These are phyloP conservation scores for Fusarium sp. DNA, from an alignment of 2,329 filamentous ascomycete species.

Conservation along the genomic window DNA sequence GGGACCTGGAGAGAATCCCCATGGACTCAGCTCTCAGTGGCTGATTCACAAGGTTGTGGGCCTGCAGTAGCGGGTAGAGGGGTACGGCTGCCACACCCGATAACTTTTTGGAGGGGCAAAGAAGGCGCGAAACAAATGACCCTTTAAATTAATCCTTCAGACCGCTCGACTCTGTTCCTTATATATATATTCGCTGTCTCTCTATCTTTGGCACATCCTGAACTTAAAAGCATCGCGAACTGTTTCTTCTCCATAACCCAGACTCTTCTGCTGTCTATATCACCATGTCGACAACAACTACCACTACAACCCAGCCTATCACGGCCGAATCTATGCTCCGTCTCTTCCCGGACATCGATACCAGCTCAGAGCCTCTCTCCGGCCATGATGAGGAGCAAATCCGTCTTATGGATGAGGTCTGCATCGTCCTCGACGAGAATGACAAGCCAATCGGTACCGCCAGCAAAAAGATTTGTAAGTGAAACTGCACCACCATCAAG, in stretches of 20 bases:
- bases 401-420: conserved; percentile 97
- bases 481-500: neutral
- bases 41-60: conserved; percentile 36
- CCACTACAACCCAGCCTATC: conserved; percentile 68
- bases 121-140: conserved; percentile 32
- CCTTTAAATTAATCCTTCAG: conserved; percentile 44
- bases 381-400: conserved; percentile 99
- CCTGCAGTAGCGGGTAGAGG: conserved; percentile 30
- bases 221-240: neutral
- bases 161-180: conserved; percentile 31
- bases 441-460: conserved; percentile 94
- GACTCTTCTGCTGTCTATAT: neutral
- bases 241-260: neutral
- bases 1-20: conserved; percentile 23
- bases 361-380: conserved; percentile 78
- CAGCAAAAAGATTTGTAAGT: conserved; percentile 96
- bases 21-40: conserved; percentile 32
- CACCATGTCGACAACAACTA: conserved; percentile 50
- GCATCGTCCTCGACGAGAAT: conserved; percentile 94
- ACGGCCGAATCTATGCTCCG: conserved; percentile 88
- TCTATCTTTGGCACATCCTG: conserved; percentile 9
- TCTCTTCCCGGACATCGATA: conserved; percentile 87
- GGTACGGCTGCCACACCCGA: conserved; percentile 37
- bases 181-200: conserved; percentile 7
- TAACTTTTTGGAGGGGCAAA: conserved; percentile 43